Evolutionary conservation across 202 grass and related monocot species (phyloP).

Genomic region (Bolboschoenoplectus hybrid): DNA sequence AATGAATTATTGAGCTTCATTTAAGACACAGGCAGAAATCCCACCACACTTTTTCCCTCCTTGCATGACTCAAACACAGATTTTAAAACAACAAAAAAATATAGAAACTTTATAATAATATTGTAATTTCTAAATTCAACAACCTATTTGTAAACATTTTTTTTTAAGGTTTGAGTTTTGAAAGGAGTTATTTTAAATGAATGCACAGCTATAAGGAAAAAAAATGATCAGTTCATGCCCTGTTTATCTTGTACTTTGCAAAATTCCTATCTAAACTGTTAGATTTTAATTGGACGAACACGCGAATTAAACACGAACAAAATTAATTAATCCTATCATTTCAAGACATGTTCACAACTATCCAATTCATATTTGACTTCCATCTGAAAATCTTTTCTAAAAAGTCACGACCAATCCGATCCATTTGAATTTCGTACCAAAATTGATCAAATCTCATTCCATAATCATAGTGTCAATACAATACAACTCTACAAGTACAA

Average conservation of each 20-base stretch:
- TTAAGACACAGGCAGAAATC: conserved; percentile 23
- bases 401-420: too few relatives aligned
- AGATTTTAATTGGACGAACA: too few relatives aligned
- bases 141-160: not conserved
- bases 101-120: not conserved
- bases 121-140: not conserved
- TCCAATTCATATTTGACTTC: too few relatives aligned
- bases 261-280: too few relatives aligned
- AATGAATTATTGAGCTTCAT: conserved; percentile 36
- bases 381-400: too few relatives aligned
- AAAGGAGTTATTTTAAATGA: not conserved
- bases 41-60: conserved; percentile 25
- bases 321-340: too few relatives aligned
- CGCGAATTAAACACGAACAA: too few relatives aligned
- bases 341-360: too few relatives aligned
- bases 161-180: not conserved
- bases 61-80: not conserved
- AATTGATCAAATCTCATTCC: too few relatives aligned
- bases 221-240: not conserved
- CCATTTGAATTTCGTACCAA: too few relatives aligned
- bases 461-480: too few relatives aligned
- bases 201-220: not conserved
- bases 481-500: not conserved
- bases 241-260: too few relatives aligned
- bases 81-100: not conserved